Conservation (phyloP, 805 yeast species). For the Wickerhamomyces strasburgensis region DNA sequence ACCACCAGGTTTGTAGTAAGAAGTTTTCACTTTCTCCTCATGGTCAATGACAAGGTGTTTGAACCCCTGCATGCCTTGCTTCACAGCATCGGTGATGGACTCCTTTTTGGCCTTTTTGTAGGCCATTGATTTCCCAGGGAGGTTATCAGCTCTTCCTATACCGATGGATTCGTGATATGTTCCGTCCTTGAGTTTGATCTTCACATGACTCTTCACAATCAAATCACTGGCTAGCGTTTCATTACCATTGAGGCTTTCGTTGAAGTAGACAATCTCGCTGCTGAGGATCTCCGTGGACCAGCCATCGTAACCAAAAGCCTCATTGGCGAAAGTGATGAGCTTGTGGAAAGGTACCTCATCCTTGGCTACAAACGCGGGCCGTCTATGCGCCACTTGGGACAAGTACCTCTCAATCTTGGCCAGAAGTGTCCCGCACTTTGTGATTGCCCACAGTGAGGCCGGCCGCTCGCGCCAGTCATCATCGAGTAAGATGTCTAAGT, state of each 20-base stretch:
- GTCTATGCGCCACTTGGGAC: slow-evolving; percentile 6
- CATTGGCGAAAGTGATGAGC: slow-evolving; percentile 41
- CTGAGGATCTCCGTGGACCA: slow-evolving; percentile 44
- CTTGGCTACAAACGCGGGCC: slow-evolving; percentile 1
- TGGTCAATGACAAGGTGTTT: slow-evolving; percentile 52
- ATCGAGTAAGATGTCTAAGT: slow-evolving; percentile 23
- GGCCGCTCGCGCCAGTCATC: slow-evolving; percentile 34
- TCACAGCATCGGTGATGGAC: slow-evolving; percentile 80
- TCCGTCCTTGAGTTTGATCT: slow-evolving; percentile 75
- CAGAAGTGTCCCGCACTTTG: slow-evolving; percentile 43
- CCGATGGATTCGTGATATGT: slow-evolving; percentile 78
- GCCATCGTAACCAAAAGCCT: slow-evolving; percentile 51
- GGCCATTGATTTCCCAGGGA: slow-evolving; percentile 61
- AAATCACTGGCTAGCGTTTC: slow-evolving; percentile 22
- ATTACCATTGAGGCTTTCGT: slow-evolving; percentile 2
- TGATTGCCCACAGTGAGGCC: slow-evolving; percentile 43
- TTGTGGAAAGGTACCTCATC: slow-evolving; percentile 28
- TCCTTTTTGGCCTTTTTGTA: slow-evolving; percentile 78
- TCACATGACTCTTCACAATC: slow-evolving; percentile 40
- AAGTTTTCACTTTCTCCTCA: slow-evolving; percentile 28
- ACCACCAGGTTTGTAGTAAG: slow-evolving; percentile 30
- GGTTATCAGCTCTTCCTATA: slow-evolving; percentile 62
- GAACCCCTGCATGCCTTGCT: slow-evolving; percentile 72
- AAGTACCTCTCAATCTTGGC: slow-evolving; percentile 36
- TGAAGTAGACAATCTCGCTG: slow-evolving; percentile 16